These are phyloP conservation scores for Backusella macrospora DNA, from an alignment of 192 early-diverging fungal species.

Conservation along the genomic window DNA sequence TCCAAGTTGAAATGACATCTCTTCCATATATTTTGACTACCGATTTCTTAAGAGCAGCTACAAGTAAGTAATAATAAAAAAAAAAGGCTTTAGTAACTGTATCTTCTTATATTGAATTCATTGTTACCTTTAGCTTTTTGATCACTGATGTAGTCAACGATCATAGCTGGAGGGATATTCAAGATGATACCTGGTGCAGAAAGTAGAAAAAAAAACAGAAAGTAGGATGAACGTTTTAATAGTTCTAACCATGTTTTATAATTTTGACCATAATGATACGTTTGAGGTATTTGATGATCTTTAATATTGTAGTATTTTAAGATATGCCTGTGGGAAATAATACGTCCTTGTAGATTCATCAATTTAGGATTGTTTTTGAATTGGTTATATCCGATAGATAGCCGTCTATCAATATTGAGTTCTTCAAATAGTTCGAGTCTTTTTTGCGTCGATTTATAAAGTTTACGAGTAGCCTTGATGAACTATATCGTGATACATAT, in stretches of 20 bases:
- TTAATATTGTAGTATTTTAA: conserved; percentile 91
- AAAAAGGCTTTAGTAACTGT: too few relatives aligned
- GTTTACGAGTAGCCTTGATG: conserved; percentile 88
- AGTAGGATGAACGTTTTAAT: conserved; percentile 63
- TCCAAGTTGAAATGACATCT: conserved; percentile 98
- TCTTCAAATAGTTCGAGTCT: conserved; percentile 84
- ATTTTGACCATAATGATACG: conserved; percentile 57
- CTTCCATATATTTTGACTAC: conserved; percentile 92
- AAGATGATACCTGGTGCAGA: conserved; percentile 77
- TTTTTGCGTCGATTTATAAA: conserved; percentile 87
- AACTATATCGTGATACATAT: conserved; percentile 45
- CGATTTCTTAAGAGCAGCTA: conserved; percentile 81
- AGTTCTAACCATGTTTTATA: conserved; percentile 68
- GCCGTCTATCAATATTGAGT: conserved; percentile 86
- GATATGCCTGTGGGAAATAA: conserved; percentile 84
- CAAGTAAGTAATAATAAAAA: conserved; percentile 9
- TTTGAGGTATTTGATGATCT: conserved; percentile 93
- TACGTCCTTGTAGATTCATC: conserved; percentile 70
- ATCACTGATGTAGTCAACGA: conserved; percentile 54
- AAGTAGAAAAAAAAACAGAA: conserved; percentile 75
- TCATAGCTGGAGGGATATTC: conserved; percentile 55
- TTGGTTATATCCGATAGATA: conserved; percentile 80
- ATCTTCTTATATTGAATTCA: not conserved
- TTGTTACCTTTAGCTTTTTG: conserved; percentile 53
- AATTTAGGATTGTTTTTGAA: conserved; percentile 85